Conservation (phyloP, 768 basidiomycete genomes). For the Glaciozyma antarctica region DNA sequence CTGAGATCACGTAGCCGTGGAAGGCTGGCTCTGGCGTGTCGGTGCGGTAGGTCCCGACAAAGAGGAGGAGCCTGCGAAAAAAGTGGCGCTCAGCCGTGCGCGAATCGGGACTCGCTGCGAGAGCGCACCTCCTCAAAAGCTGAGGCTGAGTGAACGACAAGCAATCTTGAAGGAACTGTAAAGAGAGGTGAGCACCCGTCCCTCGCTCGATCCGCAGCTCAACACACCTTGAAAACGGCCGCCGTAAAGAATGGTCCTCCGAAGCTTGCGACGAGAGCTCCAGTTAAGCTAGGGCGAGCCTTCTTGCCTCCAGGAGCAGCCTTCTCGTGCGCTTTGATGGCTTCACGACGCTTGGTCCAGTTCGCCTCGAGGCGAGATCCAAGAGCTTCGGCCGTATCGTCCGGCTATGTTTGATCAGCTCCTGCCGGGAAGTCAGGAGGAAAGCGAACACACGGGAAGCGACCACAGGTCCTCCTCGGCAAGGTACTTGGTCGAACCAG, state of each 20-base stretch:
- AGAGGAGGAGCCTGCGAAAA: slow-evolving; percentile 50
- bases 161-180: slow-evolving; percentile 52
- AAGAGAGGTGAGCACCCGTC: background rate
- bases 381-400: slow-evolving; percentile 62
- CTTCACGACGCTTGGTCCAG: slow-evolving; percentile 46
- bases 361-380: slow-evolving; percentile 54
- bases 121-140: slow-evolving; percentile 58
- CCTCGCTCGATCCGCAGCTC: no score
- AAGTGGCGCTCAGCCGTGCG: background rate
- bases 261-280: slow-evolving; percentile 65
- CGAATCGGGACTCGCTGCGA: background rate
- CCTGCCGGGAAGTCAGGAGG: background rate
- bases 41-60: slow-evolving; percentile 66
- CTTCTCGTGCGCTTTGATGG: slow-evolving; percentile 6
- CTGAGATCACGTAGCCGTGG: slow-evolving; percentile 66
- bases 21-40: slow-evolving; percentile 43
- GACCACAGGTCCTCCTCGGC: slow-evolving; percentile 79
- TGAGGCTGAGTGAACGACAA: slow-evolving; percentile 81
- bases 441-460: slow-evolving; percentile 39
- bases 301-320: slow-evolving; percentile 30
- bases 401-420: slow-evolving; percentile 38
- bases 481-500: slow-evolving; percentile 49
- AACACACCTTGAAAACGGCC: slow-evolving; percentile 35
- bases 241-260: slow-evolving; percentile 58
- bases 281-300: slow-evolving; percentile 52